Conservation (phyloP, 73 alveolate species). For the Uronychia setigera region DNA sequence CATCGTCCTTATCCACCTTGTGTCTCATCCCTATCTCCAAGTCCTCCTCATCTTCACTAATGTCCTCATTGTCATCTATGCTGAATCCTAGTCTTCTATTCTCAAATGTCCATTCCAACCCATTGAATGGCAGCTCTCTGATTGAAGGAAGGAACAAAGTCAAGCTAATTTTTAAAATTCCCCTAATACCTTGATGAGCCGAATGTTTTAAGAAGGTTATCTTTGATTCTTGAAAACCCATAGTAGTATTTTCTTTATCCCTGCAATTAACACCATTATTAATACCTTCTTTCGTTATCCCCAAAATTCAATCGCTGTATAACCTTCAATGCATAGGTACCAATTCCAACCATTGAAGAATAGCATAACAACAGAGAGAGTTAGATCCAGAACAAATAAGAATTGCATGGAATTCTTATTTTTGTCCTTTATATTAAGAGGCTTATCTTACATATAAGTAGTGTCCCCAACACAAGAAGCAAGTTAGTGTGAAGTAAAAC, state of each 20-base stretch:
- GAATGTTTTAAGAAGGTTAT: constrained; percentile 55
- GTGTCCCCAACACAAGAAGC: neutral
- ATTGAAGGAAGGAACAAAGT: constrained; percentile 47
- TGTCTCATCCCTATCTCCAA: too few species aligned
- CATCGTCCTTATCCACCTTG: too few species aligned
- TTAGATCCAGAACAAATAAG: constrained; percentile 38
- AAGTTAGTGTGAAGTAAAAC: too few species aligned
- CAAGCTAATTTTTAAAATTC: too few species aligned
- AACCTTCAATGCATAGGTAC: constrained; percentile 70
- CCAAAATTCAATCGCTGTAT: constrained; percentile 77
- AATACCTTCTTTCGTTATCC: constrained; percentile 11
- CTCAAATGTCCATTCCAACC: constrained; percentile 59
- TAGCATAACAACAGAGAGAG: constrained; percentile 39
- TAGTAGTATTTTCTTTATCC: constrained; percentile 11
- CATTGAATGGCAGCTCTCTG: constrained; percentile 54
- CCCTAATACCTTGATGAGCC: constrained; percentile 34
- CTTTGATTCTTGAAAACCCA: too few species aligned
- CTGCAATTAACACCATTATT: neutral
- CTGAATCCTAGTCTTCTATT: too few species aligned
- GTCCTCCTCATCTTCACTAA: too few species aligned
- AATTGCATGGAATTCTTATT: constrained; percentile 20
- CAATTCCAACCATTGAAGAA: constrained; percentile 83
- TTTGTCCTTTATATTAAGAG: neutral
- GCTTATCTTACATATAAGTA: neutral
- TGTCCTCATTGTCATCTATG: too few species aligned